Conservation (phyloP, 495 filamentous ascomycete species). For the Penicillium cosmopolitanum region DNA sequence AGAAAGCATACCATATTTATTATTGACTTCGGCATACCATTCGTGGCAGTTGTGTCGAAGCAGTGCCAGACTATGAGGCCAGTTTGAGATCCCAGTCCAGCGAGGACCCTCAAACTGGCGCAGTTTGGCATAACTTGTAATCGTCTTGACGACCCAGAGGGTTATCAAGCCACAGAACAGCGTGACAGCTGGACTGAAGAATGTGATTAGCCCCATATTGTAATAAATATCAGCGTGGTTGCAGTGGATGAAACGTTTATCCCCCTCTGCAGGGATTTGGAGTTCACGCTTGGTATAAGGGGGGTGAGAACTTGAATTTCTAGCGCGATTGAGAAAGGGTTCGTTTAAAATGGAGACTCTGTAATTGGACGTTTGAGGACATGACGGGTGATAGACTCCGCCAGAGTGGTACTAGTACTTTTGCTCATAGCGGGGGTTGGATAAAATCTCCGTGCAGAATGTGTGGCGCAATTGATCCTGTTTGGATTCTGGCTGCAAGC, state of each 20-base stretch:
- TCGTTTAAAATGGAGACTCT: no score
- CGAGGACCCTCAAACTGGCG: slow-evolving; percentile 18
- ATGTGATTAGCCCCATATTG: background rate
- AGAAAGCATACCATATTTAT: slow-evolving; percentile 35
- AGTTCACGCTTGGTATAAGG: no score
- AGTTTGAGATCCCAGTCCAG: slow-evolving; percentile 32
- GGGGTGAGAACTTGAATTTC: no score
- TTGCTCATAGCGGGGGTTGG: no score
- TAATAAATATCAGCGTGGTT: no score
- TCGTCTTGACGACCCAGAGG: slow-evolving; percentile 17
- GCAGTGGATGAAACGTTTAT: background rate
- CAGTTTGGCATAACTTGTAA: slow-evolving; percentile 16
- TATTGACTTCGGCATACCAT: slow-evolving; percentile 34
- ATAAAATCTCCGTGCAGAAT: no score
- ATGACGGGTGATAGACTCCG: no score
- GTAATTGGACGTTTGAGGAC: no score
- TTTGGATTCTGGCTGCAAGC: no score
- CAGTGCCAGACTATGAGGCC: slow-evolving; percentile 35
- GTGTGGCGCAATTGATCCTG: no score
- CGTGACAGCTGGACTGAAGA: slow-evolving; percentile 2
- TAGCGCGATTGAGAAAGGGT: no score
- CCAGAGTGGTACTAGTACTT: no score
- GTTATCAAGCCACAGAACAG: slow-evolving; percentile 20
- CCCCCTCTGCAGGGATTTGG: background rate
- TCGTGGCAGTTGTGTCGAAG: slow-evolving; percentile 30